phyloP scores from a whole-genome alignment of 805 yeast genomes.

The Blastobotrys parvus region DNA sequence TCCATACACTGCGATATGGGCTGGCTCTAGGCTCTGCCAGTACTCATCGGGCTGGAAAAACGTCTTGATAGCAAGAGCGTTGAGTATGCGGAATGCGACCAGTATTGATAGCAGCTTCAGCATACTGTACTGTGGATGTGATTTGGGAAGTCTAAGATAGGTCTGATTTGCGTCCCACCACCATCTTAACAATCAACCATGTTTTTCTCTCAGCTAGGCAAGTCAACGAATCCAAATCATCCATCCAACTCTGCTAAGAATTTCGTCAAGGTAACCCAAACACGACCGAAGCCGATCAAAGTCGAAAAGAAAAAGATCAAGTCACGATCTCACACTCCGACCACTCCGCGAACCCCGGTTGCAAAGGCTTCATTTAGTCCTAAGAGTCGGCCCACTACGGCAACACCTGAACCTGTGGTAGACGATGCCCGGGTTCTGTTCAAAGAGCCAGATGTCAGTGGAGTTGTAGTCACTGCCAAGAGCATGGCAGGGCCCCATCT shows the following conservation, averaged over 20 bases:
- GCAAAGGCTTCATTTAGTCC: neutral
- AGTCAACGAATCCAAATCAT: slow-evolving; percentile 3
- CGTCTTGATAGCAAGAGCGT: slow-evolving; percentile 57
- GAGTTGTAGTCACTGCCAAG: neutral
- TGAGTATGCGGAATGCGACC: slow-evolving; percentile 43
- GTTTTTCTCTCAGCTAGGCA: slow-evolving; percentile 11
- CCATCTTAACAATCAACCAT: no score
- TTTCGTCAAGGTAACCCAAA: neutral
- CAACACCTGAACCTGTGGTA: neutral
- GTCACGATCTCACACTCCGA: neutral
- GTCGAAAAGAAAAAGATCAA: neutral
- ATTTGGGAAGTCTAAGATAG: no score
- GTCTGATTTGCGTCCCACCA: no score
- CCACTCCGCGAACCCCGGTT: neutral
- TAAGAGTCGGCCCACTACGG: no score
- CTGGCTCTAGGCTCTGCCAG: slow-evolving; percentile 91
- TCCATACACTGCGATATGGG: slow-evolving; percentile 65
- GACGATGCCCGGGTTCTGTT: slow-evolving; percentile 1
- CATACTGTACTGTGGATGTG: no score
- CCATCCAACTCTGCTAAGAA: slow-evolving; percentile 4
- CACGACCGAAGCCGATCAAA: neutral
- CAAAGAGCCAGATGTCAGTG: neutral
- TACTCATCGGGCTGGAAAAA: slow-evolving; percentile 96
- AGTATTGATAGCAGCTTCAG: neutral
- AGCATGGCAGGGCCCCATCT: no score